These are phyloP conservation scores for Omphalotus guepiniiformis DNA, from an alignment of 768 basidiomycete species.

Conservation along the genomic window DNA sequence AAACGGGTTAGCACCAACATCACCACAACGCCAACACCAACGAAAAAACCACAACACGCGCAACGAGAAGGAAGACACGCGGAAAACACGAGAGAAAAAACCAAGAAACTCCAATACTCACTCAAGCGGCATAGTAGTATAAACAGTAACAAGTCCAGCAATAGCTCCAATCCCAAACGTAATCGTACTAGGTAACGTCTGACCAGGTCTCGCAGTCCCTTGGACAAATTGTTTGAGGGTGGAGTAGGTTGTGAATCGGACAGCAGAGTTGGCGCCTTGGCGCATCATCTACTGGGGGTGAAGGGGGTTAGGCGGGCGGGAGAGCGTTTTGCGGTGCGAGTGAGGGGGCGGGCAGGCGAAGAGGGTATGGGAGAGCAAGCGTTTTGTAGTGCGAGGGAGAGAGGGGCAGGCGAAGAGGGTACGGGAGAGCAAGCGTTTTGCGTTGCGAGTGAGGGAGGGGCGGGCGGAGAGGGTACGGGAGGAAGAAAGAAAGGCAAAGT, in stretches of 20 bases:
- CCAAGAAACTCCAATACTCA: conserved; percentile 28
- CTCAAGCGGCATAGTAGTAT: conserved; percentile 85
- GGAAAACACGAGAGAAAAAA: not conserved
- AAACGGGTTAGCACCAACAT: not conserved
- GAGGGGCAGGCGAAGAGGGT: not conserved
- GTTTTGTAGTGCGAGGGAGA: not conserved
- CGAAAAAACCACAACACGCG: not conserved
- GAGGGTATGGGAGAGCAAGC: not conserved
- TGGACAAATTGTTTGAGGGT: conserved; percentile 93
- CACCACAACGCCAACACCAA: not conserved
- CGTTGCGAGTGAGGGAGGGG: not conserved
- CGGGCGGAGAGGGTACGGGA: not conserved
- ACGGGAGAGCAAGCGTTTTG: conserved; percentile 1
- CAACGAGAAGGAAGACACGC: not conserved
- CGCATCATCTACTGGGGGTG: conserved; percentile 73
- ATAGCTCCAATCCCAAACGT: conserved; percentile 94
- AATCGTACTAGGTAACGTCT: conserved; percentile 77
- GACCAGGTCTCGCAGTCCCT: conserved; percentile 77
- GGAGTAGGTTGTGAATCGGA: conserved; percentile 92
- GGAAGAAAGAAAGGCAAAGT: not conserved
- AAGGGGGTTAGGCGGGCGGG: not conserved
- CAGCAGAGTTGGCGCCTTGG: conserved; percentile 96
- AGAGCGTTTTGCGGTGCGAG: not conserved
- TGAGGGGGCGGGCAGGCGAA: not conserved
- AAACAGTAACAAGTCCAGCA: conserved; percentile 94